These are phyloP conservation scores for Phytophthora crassamura DNA, from an alignment of 352 stramenopile genomes.

Conservation along the genomic window DNA sequence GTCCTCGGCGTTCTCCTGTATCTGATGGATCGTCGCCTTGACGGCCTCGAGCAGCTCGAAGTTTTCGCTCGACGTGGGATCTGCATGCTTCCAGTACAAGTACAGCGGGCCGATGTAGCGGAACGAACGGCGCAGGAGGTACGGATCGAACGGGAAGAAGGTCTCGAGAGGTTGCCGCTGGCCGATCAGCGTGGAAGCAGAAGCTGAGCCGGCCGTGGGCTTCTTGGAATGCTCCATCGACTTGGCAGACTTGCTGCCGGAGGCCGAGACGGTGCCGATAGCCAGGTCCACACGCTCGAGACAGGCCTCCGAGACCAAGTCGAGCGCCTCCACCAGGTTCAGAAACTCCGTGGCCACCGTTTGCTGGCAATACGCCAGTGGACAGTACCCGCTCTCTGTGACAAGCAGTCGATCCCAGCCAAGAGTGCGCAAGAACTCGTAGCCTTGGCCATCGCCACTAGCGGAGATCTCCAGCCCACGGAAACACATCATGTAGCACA, in stretches of 20 bases:
- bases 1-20: constrained; percentile 59
- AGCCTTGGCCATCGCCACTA: constrained; percentile 57
- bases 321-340: constrained; percentile 80
- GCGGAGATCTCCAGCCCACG: constrained; percentile 90
- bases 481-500: constrained; percentile 99
- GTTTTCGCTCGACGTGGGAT: constrained; percentile 81
- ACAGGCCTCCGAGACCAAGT: constrained; percentile 78
- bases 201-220: constrained; percentile 41
- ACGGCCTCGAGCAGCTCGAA: constrained; percentile 63
- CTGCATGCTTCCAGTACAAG: constrained; percentile 93
- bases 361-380: constrained; percentile 78
- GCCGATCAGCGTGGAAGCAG: constrained; percentile 48
- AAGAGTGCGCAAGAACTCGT: constrained; percentile 84
- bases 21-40: constrained; percentile 66
- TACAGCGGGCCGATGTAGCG: constrained; percentile 94
- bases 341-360: constrained; percentile 86
- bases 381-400: constrained; percentile 63
- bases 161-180: constrained; percentile 75
- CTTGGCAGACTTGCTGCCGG: constrained; percentile 50
- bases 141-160: constrained; percentile 99
- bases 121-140: constrained; percentile 94
- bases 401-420: constrained; percentile 82
- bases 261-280: constrained; percentile 57
- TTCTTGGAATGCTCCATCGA: constrained; percentile 75
- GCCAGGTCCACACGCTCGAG: constrained; percentile 78